Conservation (phyloP, 139 green algal species). For the Chlorella sp. region DNA sequence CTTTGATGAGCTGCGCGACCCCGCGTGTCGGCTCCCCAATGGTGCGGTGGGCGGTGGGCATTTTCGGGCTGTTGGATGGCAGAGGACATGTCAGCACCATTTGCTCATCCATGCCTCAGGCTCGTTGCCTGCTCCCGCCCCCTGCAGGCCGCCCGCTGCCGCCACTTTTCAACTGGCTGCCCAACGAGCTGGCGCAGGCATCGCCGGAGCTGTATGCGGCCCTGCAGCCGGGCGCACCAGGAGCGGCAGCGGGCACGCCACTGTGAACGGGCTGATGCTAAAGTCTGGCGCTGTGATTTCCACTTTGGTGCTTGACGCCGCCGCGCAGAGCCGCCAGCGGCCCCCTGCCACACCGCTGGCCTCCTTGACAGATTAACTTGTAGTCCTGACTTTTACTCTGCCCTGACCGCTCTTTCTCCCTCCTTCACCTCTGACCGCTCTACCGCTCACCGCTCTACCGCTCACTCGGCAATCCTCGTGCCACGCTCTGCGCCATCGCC, state of each 20-base stretch:
- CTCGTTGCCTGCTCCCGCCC: neutral
- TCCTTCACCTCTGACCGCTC: neutral
- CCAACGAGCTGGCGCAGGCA: constrained; percentile 72
- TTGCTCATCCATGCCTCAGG: too few relatives aligned
- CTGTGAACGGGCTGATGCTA: neutral
- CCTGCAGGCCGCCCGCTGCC: constrained; percentile 81
- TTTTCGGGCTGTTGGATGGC: too few relatives aligned
- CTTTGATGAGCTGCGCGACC: constrained; percentile 96
- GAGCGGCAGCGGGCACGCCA: neutral
- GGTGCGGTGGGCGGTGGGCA: constrained; percentile 52
- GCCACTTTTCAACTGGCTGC: constrained; percentile 93
- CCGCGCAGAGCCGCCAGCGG: neutral
- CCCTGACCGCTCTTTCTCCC: too few relatives aligned
- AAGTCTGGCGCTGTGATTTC: neutral
- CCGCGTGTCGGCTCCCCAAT: constrained; percentile 84
- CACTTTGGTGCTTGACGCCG: too few relatives aligned
- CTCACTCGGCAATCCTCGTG: too few relatives aligned
- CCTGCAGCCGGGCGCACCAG: constrained; percentile 16
- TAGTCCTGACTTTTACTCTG: neutral
- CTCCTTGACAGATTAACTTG: too few relatives aligned
- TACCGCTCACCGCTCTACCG: too few relatives aligned
- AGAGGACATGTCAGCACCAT: too few relatives aligned
- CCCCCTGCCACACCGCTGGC: neutral
- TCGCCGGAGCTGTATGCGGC: constrained; percentile 5
- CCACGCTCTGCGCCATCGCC: too few relatives aligned